phyloP scores from a whole-genome alignment of 176 grass and related monocot species.

The Ampelocalamus luodianensis region DNA sequence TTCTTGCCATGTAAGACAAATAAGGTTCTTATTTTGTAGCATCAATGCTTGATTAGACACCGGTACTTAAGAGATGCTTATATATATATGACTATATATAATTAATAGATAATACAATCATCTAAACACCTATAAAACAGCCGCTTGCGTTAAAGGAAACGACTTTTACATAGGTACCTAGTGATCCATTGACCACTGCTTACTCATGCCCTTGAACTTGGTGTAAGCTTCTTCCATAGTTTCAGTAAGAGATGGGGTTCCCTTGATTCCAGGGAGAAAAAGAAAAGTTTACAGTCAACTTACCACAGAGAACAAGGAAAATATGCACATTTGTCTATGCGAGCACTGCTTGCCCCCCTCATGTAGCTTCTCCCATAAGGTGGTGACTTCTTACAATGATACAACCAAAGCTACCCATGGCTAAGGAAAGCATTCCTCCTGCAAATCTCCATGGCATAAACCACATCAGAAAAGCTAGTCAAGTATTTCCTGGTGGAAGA shows the following conservation, averaged over 20 bases:
- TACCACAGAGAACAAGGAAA: background rate
- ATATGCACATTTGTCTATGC: background rate
- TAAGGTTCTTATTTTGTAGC: too few species aligned
- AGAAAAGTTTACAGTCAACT: background rate
- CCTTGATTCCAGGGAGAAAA: background rate
- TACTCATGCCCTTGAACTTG: background rate
- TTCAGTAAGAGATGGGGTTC: background rate
- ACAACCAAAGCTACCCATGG: constrained; percentile 15
- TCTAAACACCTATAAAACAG: too few species aligned
- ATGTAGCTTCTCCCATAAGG: background rate
- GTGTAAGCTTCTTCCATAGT: background rate
- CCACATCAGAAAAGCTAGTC: background rate
- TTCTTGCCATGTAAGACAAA: too few species aligned
- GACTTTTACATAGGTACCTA: constrained; percentile 12
- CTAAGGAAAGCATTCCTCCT: background rate
- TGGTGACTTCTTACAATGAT: constrained; percentile 19
- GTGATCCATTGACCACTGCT: background rate
- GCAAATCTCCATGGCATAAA: constrained; percentile 24
- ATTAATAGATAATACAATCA: too few species aligned
- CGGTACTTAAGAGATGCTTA: too few species aligned
- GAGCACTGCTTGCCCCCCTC: background rate
- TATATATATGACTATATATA: too few species aligned
- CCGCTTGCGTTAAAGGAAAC: too few species aligned
- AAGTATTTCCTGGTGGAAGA: constrained; percentile 24
- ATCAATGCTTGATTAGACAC: too few species aligned